Percentiles rank a stretch among this genome's conserved stretches.
Conservation (phyloP, 1,284 basidiomycete genomes). For the Cryptococcus neoformans region DNA sequence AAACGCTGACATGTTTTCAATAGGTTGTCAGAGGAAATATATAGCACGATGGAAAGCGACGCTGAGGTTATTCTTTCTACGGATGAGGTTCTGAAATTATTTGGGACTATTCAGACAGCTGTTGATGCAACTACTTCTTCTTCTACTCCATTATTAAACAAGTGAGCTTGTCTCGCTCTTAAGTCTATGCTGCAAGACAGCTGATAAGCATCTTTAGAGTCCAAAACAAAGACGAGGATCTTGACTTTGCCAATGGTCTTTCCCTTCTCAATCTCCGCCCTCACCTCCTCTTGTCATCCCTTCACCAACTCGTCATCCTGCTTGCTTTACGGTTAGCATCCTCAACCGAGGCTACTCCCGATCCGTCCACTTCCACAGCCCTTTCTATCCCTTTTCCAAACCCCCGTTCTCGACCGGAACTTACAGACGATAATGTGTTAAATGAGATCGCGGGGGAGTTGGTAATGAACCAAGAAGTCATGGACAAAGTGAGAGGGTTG, state of each 20-base stretch:
- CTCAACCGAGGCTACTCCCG: conserved; percentile 4
- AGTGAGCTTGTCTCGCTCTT: conserved; percentile 26
- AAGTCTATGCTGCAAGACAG: background rate
- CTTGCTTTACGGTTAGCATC: conserved; percentile 55
- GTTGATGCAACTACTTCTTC: conserved; percentile 40
- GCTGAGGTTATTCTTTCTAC: conserved; percentile 19
- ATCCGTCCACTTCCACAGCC: conserved; percentile 14
- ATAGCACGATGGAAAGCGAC: conserved; percentile 19
- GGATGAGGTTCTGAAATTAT: conserved; percentile 35
- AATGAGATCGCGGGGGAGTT: conserved; percentile 37
- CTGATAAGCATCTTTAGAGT: conserved; percentile 14
- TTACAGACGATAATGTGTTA: background rate
- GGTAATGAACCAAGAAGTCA: conserved; percentile 48
- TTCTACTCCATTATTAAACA: conserved; percentile 36
- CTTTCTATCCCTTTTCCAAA: conserved; percentile 15
- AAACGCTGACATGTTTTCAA: background rate
- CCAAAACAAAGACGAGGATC: conserved; percentile 45
- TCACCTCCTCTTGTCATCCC: conserved; percentile 77
- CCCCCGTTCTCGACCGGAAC: conserved; percentile 2
- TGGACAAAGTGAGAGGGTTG: conserved; percentile 56
- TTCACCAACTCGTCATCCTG: conserved; percentile 79
- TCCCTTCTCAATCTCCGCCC: conserved; percentile 89
- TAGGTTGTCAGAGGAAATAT: background rate
- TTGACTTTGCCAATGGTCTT: conserved; percentile 74
- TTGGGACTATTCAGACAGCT: conserved; percentile 40